Conservation (phyloP, 345 rosid genomes). For the Dipteronia sinensis region DNA sequence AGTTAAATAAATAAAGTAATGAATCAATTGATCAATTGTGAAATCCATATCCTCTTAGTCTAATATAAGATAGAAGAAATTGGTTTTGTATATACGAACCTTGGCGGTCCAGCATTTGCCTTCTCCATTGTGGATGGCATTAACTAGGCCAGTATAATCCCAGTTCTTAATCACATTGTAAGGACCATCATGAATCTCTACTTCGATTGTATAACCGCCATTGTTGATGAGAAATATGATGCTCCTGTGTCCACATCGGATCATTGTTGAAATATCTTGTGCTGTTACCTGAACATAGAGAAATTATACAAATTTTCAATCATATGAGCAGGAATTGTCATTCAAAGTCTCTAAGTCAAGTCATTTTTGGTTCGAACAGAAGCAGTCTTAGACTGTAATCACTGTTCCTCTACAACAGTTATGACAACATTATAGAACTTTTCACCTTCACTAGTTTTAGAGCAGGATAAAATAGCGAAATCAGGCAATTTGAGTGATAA, state of each 20-base stretch:
- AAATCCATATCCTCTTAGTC: neutral
- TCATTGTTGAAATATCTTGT: constrained; percentile 76
- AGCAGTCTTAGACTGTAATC: neutral
- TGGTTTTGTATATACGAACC: constrained; percentile 34
- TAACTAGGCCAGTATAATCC: constrained; percentile 62
- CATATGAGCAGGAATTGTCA: neutral
- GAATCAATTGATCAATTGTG: neutral
- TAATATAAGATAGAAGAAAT: neutral
- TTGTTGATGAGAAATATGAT: constrained; percentile 77
- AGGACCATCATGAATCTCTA: constrained; percentile 78
- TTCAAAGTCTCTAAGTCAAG: neutral
- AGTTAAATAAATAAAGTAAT: neutral
- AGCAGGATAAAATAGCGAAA: neutral
- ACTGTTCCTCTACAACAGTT: neutral
- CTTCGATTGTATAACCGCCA: constrained; percentile 78
- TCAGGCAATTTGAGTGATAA: neutral
- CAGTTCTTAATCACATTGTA: constrained; percentile 82
- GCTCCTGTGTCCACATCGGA: constrained; percentile 52
- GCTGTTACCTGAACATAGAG: constrained; percentile 56
- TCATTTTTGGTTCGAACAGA: neutral
- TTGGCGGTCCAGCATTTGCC: constrained; percentile 80
- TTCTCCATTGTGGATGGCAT: constrained; percentile 75
- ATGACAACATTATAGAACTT: neutral
- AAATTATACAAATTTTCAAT: neutral
- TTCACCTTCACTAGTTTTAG: neutral